These are phyloP conservation scores for Coniochaeta hoffmannii DNA, from an alignment of 2,329 filamentous ascomycete species.

Conservation along the genomic window DNA sequence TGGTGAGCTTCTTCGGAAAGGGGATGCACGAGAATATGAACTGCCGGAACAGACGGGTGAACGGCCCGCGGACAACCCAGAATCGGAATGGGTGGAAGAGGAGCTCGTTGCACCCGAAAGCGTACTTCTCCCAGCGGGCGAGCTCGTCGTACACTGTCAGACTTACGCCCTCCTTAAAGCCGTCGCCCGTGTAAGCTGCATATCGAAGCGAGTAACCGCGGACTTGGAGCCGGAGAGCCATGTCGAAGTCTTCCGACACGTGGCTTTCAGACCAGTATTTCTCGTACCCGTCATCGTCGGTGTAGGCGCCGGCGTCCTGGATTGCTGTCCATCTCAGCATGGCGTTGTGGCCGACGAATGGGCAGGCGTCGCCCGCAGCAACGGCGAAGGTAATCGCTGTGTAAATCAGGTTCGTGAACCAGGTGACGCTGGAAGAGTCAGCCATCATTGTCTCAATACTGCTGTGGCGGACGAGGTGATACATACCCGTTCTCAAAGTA, in stretches of 20 bases:
- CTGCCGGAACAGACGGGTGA: slow-evolving; percentile 55
- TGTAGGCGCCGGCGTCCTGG: slow-evolving; percentile 62
- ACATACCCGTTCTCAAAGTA: slow-evolving; percentile 60
- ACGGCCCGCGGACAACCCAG: slow-evolving; percentile 56
- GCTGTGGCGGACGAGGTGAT: slow-evolving; percentile 19
- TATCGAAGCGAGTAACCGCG: slow-evolving; percentile 62
- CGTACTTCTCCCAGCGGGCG: slow-evolving; percentile 80
- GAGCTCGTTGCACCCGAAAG: slow-evolving; percentile 75
- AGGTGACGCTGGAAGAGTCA: slow-evolving; percentile 56
- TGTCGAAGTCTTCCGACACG: slow-evolving; percentile 75
- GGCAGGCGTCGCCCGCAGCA: slow-evolving; percentile 65
- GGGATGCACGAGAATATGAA: slow-evolving; percentile 54
- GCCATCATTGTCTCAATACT: slow-evolving; percentile 54
- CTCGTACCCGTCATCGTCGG: slow-evolving; percentile 61
- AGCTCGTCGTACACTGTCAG: slow-evolving; percentile 78
- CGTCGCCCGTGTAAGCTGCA: slow-evolving; percentile 59
- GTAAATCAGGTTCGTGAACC: slow-evolving; percentile 68
- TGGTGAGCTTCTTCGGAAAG: slow-evolving; percentile 42
- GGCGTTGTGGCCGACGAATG: slow-evolving; percentile 73
- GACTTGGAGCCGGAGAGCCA: slow-evolving; percentile 68
- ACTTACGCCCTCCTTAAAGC: slow-evolving; percentile 75
- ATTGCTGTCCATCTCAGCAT: slow-evolving; percentile 67
- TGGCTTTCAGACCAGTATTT: slow-evolving; percentile 77
- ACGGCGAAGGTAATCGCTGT: slow-evolving; percentile 68
- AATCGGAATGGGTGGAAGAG: slow-evolving; percentile 60